Base-by-base conservation (phyloP, 2,329 filamentous ascomycete genomes). In the Capronia coronata region DNA sequence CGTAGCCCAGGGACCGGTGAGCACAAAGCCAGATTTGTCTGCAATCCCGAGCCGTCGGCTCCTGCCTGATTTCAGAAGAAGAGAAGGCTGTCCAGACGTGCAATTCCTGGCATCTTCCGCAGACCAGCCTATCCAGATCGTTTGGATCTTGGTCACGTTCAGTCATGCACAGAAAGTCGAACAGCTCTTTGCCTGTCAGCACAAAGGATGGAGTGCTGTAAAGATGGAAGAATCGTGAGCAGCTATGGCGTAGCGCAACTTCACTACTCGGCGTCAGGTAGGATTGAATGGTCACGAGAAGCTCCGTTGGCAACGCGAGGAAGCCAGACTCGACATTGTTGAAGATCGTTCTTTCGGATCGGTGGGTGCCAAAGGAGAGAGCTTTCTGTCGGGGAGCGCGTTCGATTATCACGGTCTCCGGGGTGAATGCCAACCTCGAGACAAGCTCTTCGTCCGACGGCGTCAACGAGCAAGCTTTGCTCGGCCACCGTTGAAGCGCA, bases 371-470 rank as follows among this genome's bases (percentile, higher is more conserved):
- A 14, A 61, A 47, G 8, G 58, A 60, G 14, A 56, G 51, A 6
- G 48, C 50, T 23, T 46, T 29, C 14, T 37, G 50, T n/a, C 45
- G 50, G 30, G 58, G 58, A 7, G 54, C 22, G n/a, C 50, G 51
- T 42, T 57, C 54, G 23, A 55, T 54, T 19, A 58, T 52, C 10
- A 49, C 45, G 3, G 58, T 59, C n/a, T 61, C 57, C 3, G 52
- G 50, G 8, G 52, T 48, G 29, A 59, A 56, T 2, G 52, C 54
- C 11, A 61, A 51, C 38, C 52, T 58, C 3, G 55, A 39, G 14
- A 61, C 53, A 23, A 61, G 53, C 32, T 61, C 48, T 43, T 61
- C 58, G 43, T 61, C 58, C 8, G 58, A 61, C 9, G 58, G 57
- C 3, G 52, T 54, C 25, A 61, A 46, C 5, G 55, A 51, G 10